These are phyloP conservation scores for Phytophthora europaea DNA, from an alignment of 352 stramenopile species.

Conservation along the genomic window DNA sequence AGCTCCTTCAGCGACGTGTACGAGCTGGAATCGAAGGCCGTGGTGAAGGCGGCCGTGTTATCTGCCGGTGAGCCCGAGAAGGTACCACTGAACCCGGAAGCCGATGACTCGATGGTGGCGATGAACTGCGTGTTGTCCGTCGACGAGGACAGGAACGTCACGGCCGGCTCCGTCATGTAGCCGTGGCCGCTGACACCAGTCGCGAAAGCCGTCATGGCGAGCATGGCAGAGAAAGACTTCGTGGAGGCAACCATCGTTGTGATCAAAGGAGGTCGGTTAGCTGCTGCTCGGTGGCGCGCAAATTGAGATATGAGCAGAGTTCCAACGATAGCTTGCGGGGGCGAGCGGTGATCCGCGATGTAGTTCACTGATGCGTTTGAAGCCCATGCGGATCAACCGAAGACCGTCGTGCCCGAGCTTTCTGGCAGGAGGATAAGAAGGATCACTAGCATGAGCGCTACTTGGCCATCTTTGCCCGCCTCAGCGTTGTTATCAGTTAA, in stretches of 20 bases:
- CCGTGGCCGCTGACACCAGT: constrained; percentile 24
- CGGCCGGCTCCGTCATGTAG: constrained; percentile 34
- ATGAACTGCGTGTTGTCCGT: constrained; percentile 44
- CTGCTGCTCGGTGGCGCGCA: constrained; percentile 19
- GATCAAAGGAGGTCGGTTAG: not conserved
- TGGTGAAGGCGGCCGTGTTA: constrained; percentile 43
- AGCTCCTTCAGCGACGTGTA: constrained; percentile 42
- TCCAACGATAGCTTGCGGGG: constrained; percentile 5
- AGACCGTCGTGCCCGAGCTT: constrained; percentile 16
- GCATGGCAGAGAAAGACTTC: constrained; percentile 15
- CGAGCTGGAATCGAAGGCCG: constrained; percentile 28
- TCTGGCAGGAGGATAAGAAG: constrained; percentile 24
- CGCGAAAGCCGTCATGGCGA: constrained; percentile 15
- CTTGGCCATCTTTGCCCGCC: constrained; percentile 3
- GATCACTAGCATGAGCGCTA: not conserved
- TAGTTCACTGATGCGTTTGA: constrained; percentile 19
- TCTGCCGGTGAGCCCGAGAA: constrained; percentile 32
- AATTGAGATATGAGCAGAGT: constrained; percentile 31
- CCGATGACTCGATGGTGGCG: constrained; percentile 39
- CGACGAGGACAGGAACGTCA: constrained; percentile 38
- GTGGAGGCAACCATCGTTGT: constrained; percentile 27
- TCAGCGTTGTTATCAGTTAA: constrained; percentile 13
- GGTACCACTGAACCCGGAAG: constrained; percentile 35
- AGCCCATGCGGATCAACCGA: constrained; percentile 30
- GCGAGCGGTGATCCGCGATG: not conserved